Conservation (phyloP, 225 moss, liverwort and hornwort species). For the Marchantia paleacea region DNA sequence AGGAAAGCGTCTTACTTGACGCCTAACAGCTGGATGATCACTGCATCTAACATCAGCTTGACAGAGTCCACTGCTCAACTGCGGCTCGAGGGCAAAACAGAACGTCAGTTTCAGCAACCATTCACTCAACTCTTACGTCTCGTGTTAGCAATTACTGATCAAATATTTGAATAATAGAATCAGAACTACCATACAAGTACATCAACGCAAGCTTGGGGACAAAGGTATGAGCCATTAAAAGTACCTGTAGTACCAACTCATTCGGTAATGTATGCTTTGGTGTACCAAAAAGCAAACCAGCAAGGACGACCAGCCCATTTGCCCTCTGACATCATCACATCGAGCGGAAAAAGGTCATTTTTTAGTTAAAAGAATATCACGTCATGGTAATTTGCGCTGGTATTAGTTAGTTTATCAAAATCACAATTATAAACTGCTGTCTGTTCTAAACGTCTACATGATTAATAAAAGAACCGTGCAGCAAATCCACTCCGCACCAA, state of each 20-base stretch:
- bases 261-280: conserved; percentile 49
- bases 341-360: too few relatives aligned
- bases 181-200: too few relatives aligned
- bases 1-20: conserved; percentile 48
- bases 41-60: conserved; percentile 60
- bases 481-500: too few relatives aligned
- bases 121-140: not conserved
- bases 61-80: conserved; percentile 62
- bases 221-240: not conserved
- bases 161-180: not conserved
- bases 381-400: too few relatives aligned
- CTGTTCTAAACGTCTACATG: too few relatives aligned
- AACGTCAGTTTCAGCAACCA: not conserved
- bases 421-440: too few relatives aligned
- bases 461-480: too few relatives aligned
- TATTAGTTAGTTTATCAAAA: too few relatives aligned
- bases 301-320: conserved; percentile 64
- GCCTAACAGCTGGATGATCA: conserved; percentile 63
- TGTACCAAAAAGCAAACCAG: conserved; percentile 73
- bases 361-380: too few relatives aligned
- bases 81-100: conserved; percentile 18
- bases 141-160: not conserved
- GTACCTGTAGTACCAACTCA: conserved; percentile 53
- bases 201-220: not conserved
- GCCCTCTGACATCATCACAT: conserved; percentile 49